Evolutionary conservation across 2,329 filamentous ascomycete genomes (phyloP).

Genomic region (Pseudogymnoascus sp.): DNA sequence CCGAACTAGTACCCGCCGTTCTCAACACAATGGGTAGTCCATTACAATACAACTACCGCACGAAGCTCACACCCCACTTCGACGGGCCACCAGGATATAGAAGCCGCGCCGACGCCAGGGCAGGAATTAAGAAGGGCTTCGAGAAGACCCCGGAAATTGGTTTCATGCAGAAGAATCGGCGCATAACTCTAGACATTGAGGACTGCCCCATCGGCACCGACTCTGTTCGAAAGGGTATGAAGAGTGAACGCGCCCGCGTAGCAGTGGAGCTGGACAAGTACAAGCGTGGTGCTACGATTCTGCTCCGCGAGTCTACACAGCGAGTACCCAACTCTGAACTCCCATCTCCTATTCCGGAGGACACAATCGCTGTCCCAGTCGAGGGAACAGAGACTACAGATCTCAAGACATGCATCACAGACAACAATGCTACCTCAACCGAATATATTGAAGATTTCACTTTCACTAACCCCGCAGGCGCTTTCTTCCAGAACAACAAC

Average conservation of each 20-base stretch:
- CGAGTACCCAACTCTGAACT: slow-evolving; percentile 48
- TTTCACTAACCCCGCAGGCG: slow-evolving; percentile 85
- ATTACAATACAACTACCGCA: slow-evolving; percentile 86
- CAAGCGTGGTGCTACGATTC: slow-evolving; percentile 74
- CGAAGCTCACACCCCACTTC: slow-evolving; percentile 95
- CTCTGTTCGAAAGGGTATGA: slow-evolving; percentile 72
- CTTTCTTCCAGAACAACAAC: slow-evolving; percentile 99
- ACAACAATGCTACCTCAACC: slow-evolving; percentile 72
- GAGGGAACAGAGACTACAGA: slow-evolving; percentile 44
- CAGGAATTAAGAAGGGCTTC: slow-evolving; percentile 49
- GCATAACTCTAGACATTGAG: slow-evolving; percentile 83
- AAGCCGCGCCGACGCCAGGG: slow-evolving; percentile 37
- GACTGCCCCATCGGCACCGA: slow-evolving; percentile 94
- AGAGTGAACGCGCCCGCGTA: slow-evolving; percentile 70
- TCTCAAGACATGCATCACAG: slow-evolving; percentile 81
- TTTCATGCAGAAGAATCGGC: slow-evolving; percentile 80
- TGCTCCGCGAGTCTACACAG: slow-evolving; percentile 78
- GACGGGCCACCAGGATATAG: slow-evolving; percentile 59
- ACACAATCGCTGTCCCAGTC: slow-evolving; percentile 18
- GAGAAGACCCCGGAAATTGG: slow-evolving; percentile 70
- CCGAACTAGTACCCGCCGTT: slow-evolving; percentile 67
- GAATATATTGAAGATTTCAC: slow-evolving; percentile 82
- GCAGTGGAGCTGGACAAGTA: slow-evolving; percentile 63
- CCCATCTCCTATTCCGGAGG: slow-evolving; percentile 13
- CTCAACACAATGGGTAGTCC: slow-evolving; percentile 84